Conservation (phyloP, 768 basidiomycete genomes). For the Xerocomus brunneocitrinus region DNA sequence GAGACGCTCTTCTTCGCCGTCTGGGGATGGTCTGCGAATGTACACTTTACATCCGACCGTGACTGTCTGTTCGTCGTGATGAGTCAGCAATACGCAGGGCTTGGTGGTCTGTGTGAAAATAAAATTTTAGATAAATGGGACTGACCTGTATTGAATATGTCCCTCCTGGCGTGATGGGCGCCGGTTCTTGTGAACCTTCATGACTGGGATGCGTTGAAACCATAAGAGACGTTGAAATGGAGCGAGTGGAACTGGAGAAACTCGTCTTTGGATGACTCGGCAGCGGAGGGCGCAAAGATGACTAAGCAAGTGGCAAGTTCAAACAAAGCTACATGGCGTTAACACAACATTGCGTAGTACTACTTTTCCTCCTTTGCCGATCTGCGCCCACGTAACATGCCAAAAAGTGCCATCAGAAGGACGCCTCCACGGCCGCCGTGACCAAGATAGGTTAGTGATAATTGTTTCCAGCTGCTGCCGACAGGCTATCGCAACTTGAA, state of each 20-base stretch:
- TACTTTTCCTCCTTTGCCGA: too few species aligned
- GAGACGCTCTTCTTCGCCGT: slow-evolving; percentile 83
- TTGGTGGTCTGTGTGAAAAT: slow-evolving; percentile 22
- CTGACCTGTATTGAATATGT: slow-evolving; percentile 73
- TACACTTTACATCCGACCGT: slow-evolving; percentile 94
- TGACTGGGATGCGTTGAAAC: slow-evolving; percentile 31
- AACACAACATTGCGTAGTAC: not conserved
- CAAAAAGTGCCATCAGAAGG: not conserved
- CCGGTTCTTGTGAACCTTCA: slow-evolving; percentile 42
- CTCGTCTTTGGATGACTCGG: slow-evolving; percentile 4
- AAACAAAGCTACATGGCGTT: not conserved
- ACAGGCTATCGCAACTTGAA: not conserved
- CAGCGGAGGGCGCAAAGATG: slow-evolving; percentile 6
- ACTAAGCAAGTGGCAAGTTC: slow-evolving; percentile 17
- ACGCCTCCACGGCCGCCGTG: not conserved
- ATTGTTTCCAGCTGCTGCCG: not conserved
- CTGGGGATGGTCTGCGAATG: slow-evolving; percentile 73
- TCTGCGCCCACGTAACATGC: not conserved
- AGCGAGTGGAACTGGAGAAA: slow-evolving; percentile 3
- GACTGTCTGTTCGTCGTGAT: slow-evolving; percentile 56
- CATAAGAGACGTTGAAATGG: slow-evolving; percentile 14
- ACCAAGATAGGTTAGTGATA: not conserved
- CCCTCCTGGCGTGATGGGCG: slow-evolving; percentile 68
- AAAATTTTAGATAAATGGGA: slow-evolving; percentile 8
- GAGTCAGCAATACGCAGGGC: slow-evolving; percentile 27